Evolutionary conservation across 495 filamentous ascomycete genomes (phyloP).

Genomic region (Margaritispora aquatica): DNA sequence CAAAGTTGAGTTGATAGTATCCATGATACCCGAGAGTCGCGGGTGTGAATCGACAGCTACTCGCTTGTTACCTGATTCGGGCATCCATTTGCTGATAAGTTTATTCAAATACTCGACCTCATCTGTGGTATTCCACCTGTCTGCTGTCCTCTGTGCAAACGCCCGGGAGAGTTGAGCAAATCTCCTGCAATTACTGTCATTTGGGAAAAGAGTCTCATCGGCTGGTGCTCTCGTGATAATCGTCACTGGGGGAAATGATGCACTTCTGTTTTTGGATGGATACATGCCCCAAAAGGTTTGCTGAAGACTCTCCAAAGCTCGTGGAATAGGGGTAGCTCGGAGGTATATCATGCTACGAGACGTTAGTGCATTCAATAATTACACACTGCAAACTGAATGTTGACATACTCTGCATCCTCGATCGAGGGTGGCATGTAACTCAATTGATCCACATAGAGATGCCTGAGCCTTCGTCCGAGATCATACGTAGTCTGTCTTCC

Average conservation of each 20-base stretch:
- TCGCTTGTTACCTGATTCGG: slow-evolving; percentile 43
- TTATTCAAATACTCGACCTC: slow-evolving; percentile 80
- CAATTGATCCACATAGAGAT: slow-evolving; percentile 85
- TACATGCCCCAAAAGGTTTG: slow-evolving; percentile 89
- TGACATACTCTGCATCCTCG: slow-evolving; percentile 50
- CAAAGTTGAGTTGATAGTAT: slow-evolving; percentile 82
- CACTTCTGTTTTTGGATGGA: slow-evolving; percentile 56
- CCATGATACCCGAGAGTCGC: slow-evolving; percentile 82
- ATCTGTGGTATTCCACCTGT: slow-evolving; percentile 71
- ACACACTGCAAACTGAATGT: too few relatives aligned
- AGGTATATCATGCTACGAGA: slow-evolving; percentile 81
- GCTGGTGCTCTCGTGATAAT: slow-evolving; percentile 64
- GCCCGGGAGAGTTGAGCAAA: slow-evolving; percentile 73
- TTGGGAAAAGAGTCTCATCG: slow-evolving; percentile 91
- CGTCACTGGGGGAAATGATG: slow-evolving; percentile 61
- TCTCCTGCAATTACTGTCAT: slow-evolving; percentile 76
- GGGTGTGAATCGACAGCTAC: slow-evolving; percentile 83
- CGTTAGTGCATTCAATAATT: too few relatives aligned
- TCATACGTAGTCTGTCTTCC: slow-evolving; percentile 79
- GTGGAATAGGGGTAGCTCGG: slow-evolving; percentile 75
- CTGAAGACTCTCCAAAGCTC: slow-evolving; percentile 83
- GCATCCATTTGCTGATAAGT: slow-evolving; percentile 79
- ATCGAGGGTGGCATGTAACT: slow-evolving; percentile 71
- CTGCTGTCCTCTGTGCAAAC: slow-evolving; percentile 76
- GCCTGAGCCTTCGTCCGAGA: slow-evolving; percentile 70